A percentile compares a stretch with the other conserved stretches of the same genome.
Evolutionary conservation across 2,329 filamentous ascomycete genomes (phyloP).

Genomic region (Ophiostoma sp.): DNA sequence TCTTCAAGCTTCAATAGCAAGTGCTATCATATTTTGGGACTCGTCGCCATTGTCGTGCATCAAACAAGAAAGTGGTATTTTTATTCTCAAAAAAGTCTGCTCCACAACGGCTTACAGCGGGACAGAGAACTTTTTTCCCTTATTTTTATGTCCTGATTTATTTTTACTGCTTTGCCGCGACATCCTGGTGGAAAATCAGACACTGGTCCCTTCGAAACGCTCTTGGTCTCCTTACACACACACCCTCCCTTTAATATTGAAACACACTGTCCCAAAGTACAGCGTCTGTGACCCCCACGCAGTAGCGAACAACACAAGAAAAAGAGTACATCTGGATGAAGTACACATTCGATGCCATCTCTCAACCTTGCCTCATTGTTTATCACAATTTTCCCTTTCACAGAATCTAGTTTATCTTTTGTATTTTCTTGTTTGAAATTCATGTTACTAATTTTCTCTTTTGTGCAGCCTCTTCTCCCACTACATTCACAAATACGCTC

Average conservation of each 20-base stretch:
- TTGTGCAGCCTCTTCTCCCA: constrained; percentile 57
- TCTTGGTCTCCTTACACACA: constrained; percentile 17
- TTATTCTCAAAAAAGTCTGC: not conserved
- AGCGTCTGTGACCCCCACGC: constrained; percentile 10
- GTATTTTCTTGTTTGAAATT: not conserved
- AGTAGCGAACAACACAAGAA: not conserved
- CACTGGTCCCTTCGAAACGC: not conserved
- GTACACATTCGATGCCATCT: not conserved
- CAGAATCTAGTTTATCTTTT: not conserved
- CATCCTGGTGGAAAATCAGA: constrained; percentile 15
- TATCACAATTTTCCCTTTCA: not conserved
- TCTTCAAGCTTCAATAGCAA: not conserved
- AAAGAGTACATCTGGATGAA: not conserved
- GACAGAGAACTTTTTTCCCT: not conserved
- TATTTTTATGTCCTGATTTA: not conserved
- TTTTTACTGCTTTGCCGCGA: constrained; percentile 25
- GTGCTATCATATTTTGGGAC: constrained; percentile 7
- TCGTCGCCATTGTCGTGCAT: not conserved
- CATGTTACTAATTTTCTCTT: not conserved
- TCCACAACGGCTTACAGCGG: not conserved
- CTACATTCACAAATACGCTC: constrained; percentile 55
- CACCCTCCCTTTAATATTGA: constrained; percentile 23
- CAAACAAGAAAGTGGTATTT: not conserved
- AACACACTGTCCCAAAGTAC: not conserved
- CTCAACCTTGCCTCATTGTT: not conserved